phyloP scores from a whole-genome alignment of 1,284 basidiomycete species.

The Puccinia coronata region DNA sequence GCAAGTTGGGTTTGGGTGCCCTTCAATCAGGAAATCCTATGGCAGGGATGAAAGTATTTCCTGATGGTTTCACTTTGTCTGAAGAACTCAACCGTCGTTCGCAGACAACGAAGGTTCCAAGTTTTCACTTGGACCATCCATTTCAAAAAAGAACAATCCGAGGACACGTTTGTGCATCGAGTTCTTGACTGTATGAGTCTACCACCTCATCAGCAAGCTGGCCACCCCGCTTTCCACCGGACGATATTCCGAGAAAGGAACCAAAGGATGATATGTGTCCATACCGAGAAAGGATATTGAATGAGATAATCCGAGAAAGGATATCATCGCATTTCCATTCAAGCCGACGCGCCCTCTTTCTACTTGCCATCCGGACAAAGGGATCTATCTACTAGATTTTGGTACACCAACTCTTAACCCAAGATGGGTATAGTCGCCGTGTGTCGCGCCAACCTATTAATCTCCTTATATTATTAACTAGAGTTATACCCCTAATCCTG shows the following conservation, averaged over 20 bases:
- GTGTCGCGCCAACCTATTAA: background rate
- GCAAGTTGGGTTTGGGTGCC: too few relatives aligned
- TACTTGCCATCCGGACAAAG: background rate
- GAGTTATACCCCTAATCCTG: background rate
- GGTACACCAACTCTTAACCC: background rate
- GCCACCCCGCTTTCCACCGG: background rate
- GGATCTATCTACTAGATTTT: background rate
- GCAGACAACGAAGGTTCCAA: background rate
- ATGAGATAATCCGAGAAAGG: constrained; percentile 15
- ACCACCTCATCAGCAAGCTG: background rate
- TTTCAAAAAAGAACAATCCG: background rate
- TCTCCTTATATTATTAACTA: too few relatives aligned
- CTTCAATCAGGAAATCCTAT: background rate
- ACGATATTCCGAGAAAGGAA: constrained; percentile 14
- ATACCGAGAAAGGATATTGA: constrained; percentile 9
- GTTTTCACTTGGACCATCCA: background rate
- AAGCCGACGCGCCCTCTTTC: background rate
- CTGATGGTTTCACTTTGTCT: too few relatives aligned
- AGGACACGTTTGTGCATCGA: background rate
- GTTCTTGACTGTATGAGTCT: background rate
- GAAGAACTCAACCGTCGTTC: background rate
- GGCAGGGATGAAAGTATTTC: too few relatives aligned
- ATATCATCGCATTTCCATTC: background rate
- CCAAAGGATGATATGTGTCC: background rate
- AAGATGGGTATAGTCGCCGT: background rate